phyloP scores from a whole-genome alignment of 805 yeast species.

The Jamesozyma lodderae region DNA sequence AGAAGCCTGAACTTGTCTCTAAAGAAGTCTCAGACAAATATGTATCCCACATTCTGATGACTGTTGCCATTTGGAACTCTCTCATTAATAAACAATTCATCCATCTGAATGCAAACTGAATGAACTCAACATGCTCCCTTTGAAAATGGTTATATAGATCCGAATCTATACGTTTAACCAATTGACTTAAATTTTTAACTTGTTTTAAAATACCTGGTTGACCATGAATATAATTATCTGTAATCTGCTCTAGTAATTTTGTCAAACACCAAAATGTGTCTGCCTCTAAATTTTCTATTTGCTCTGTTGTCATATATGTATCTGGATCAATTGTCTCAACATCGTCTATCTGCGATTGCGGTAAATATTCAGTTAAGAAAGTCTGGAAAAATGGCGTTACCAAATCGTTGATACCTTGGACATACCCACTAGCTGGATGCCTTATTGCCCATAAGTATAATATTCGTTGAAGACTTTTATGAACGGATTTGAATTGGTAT shows the following conservation, averaged over 20 bases:
- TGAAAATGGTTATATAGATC: constrained; percentile 67
- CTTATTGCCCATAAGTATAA: constrained; percentile 90
- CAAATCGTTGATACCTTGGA: constrained; percentile 92
- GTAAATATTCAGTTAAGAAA: constrained; percentile 60
- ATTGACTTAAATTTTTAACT: constrained; percentile 67
- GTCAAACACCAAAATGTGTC: constrained; percentile 97
- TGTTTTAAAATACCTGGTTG: constrained; percentile 96
- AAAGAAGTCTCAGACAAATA: constrained; percentile 63
- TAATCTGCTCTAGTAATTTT: constrained; percentile 83
- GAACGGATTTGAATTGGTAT: constrained; percentile 62
- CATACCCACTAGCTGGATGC: constrained; percentile 97
- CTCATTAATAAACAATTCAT: constrained; percentile 97
- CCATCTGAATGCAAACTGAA: constrained; percentile 96
- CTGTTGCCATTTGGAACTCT: constrained; percentile 67
- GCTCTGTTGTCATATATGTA: constrained; percentile 44
- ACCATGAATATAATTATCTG: constrained; percentile 94
- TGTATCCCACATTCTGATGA: constrained; percentile 97
- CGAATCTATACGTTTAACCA: constrained; percentile 72
- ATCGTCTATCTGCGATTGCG: constrained; percentile 33
- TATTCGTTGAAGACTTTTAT: constrained; percentile 68
- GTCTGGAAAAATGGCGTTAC: constrained; percentile 90
- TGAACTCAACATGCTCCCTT: constrained; percentile 79
- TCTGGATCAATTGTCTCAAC: constrained; percentile 57
- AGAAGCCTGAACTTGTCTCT: constrained; percentile 14
- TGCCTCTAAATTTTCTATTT: constrained; percentile 71